phyloP scores from a whole-genome alignment of 176 grass and related monocot species.

The Saccharum spontaneum region DNA sequence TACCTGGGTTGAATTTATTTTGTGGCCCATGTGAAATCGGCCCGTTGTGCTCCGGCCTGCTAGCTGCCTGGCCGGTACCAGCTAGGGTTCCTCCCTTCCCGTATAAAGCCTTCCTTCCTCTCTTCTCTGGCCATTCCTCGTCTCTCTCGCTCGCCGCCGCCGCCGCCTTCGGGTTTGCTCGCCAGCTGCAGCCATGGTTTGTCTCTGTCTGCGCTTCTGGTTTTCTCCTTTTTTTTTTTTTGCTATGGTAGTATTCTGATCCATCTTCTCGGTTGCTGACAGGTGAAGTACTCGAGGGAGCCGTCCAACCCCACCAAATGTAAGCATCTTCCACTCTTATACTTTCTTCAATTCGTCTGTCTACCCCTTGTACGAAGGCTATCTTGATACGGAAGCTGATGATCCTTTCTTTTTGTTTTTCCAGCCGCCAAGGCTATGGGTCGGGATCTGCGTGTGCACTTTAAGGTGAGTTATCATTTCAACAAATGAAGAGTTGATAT shows the following conservation, averaged over 20 bases:
- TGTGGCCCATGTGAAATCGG: too few relatives aligned
- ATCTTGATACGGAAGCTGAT: background rate
- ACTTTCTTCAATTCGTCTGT: background rate
- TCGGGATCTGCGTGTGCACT: constrained; percentile 87
- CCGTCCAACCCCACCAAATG: constrained; percentile 72
- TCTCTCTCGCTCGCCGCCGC: background rate
- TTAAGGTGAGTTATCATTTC: constrained; percentile 61
- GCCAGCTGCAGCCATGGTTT: background rate
- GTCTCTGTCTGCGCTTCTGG: background rate
- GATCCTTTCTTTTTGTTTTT: background rate
- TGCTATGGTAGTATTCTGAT: background rate
- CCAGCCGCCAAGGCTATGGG: constrained; percentile 89
- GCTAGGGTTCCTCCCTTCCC: too few relatives aligned
- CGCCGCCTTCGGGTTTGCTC: too few relatives aligned
- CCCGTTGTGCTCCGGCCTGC: too few relatives aligned
- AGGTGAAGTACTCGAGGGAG: constrained; percentile 86
- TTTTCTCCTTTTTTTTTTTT: background rate
- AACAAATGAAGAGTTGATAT: background rate
- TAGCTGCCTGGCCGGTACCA: too few relatives aligned
- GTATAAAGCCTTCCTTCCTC: background rate
- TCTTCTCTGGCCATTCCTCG: background rate
- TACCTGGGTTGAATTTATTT: too few relatives aligned
- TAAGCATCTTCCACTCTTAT: constrained; percentile 28
- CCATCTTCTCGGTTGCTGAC: background rate
- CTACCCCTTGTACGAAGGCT: background rate